Percentiles rank a stretch among this genome's conserved stretches.
Conservation (phyloP, 306 rosid species). For the Prunus mume region DNA sequence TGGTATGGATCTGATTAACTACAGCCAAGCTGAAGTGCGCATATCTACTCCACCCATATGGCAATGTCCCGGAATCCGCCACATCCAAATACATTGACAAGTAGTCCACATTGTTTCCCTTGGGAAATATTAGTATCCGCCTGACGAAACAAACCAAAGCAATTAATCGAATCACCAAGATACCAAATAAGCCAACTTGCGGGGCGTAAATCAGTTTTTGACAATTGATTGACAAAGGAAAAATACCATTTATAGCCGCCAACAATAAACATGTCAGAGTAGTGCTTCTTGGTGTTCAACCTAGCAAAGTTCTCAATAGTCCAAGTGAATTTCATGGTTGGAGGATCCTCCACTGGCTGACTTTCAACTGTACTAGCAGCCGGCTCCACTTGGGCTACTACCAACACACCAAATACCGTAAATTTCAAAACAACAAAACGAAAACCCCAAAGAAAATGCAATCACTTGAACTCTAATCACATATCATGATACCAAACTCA, state of each 20-base stretch:
- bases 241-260: conserved; percentile 63
- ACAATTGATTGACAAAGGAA: neutral
- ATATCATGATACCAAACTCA: neutral
- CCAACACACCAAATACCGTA: conserved; percentile 17
- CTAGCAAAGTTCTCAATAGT: conserved; percentile 62
- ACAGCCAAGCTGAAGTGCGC: conserved; percentile 64
- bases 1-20: conserved; percentile 62
- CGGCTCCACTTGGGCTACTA: conserved; percentile 43
- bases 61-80: conserved; percentile 51
- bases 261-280: conserved; percentile 54
- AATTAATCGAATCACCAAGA: conserved; percentile 6
- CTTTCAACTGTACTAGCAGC: conserved; percentile 44
- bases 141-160: conserved; percentile 36
- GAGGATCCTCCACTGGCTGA: conserved; percentile 63
- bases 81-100: conserved; percentile 69
- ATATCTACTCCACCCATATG: conserved; percentile 50
- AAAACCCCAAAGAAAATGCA: conserved; percentile 18
- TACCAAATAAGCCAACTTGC: neutral
- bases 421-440: conserved; percentile 10
- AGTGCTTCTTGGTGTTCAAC: conserved; percentile 51
- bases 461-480: neutral
- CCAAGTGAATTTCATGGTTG: conserved; percentile 67
- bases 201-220: neutral
- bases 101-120: conserved; percentile 84
- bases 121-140: conserved; percentile 68